Conservation (phyloP, 192 early-diverging fungal species). For the Coemansia sp. region DNA sequence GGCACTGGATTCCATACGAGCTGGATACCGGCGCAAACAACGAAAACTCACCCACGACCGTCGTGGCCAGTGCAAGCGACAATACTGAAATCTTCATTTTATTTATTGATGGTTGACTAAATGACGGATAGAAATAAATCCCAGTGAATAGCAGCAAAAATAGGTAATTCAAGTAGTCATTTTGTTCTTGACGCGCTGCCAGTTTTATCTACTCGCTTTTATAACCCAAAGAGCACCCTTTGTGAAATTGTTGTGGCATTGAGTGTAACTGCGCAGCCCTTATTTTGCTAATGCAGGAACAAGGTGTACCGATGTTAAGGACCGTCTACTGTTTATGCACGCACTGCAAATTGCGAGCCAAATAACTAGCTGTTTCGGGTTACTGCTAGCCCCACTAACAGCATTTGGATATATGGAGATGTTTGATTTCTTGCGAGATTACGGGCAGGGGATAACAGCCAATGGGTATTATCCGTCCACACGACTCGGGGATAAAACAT, state of each 20-base stretch:
- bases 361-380: background rate
- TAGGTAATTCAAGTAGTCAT: too few relatives aligned
- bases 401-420: background rate
- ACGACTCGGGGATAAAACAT: too few relatives aligned
- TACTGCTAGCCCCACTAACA: background rate
- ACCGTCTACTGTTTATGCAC: background rate
- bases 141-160: background rate
- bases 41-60: background rate
- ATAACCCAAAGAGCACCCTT: background rate
- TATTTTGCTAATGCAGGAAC: background rate
- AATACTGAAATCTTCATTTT: constrained; percentile 28
- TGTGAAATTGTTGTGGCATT: too few relatives aligned
- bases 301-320: background rate
- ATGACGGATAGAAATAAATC: background rate
- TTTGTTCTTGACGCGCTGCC: too few relatives aligned
- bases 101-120: background rate
- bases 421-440: too few relatives aligned
- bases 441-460: too few relatives aligned
- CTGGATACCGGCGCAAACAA: background rate
- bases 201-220: background rate
- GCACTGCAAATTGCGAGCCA: background rate
- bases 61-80: constrained; percentile 15
- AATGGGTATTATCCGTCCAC: too few relatives aligned
- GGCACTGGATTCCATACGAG: constrained; percentile 21
- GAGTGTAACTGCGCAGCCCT: background rate